Evolutionary conservation across 805 yeast species (phyloP), one percentile per base, ranked within the genome.

Genomic region (Ogataea parapolymorpha): DNA sequence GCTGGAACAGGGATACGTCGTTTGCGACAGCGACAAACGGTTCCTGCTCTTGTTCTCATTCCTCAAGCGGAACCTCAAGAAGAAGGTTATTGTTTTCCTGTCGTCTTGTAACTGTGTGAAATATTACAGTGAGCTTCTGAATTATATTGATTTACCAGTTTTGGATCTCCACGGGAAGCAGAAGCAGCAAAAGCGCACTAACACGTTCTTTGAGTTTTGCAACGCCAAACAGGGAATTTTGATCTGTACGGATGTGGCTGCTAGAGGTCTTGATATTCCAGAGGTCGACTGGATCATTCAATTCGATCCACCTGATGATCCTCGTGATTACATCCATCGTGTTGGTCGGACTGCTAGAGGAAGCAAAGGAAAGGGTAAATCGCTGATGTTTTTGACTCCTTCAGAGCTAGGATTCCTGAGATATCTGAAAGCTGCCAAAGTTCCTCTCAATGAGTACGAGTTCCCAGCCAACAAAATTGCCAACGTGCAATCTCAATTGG

Each of bases 231-330:
- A 82, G 60, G 99, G 99, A 35, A 90, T 86, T 32, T 67, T 93
- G 56, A 75, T 93, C 41, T 93, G 98, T 70, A 93, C 99, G 0
- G 99, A 93, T 66, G 99, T 93, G 53, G 99, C 99, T 24, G 99
- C 99, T 16, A 82, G 99, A 75, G 99, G 99, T 17, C 78, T 93
- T 52, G 99, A 93, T 71, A 93, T 93, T 54, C 99, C 99, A 39
- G 83, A 95, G 22, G 99, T 93, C 41, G 99, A 95, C 70, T 93
- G 99, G 99, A 93, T 93, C 59, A 85, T 93, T 51, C 99, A 93
- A 72, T 93, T 88, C 60, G 99, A 93, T 65, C 99, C 99, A 41
- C 99, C 99, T 63, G 99, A 93, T 82, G 99, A 93, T 69, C 99
- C 99, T 67, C 82, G 98, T 70, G 98, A 93, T 68, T 93, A 93